These are phyloP conservation scores for Fremontodendron californicum DNA, from an alignment of 345 rosid genomes.

Conservation along the genomic window DNA sequence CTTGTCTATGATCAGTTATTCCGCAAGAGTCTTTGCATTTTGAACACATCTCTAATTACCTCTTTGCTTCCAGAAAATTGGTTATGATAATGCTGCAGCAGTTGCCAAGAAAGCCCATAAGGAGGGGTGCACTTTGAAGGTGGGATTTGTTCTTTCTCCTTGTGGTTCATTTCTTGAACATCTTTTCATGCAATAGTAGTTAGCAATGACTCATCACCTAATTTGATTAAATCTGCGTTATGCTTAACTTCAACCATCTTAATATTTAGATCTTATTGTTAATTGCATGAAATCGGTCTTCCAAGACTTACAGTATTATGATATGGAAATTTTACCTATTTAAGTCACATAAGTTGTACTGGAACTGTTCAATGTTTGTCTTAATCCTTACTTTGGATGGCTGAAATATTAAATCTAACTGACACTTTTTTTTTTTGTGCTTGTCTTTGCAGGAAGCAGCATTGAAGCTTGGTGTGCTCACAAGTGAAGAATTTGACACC, in stretches of 20 bases:
- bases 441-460: constrained; percentile 63
- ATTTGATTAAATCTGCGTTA: background rate
- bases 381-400: background rate
- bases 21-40: background rate
- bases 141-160: constrained; percentile 17
- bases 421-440: background rate
- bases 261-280: background rate
- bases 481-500: constrained; percentile 73
- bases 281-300: background rate
- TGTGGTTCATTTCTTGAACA: background rate
- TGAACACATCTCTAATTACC: too few species aligned
- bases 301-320: background rate
- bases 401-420: background rate
- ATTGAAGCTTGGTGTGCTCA: constrained; percentile 66
- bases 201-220: background rate
- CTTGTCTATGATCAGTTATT: background rate
- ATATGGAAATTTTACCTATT: background rate
- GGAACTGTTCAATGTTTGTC: background rate
- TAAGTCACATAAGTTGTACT: background rate
- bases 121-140: constrained; percentile 89
- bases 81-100: constrained; percentile 95
- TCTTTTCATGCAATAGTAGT: background rate
- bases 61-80: constrained; percentile 67
- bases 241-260: background rate
- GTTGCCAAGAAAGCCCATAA: constrained; percentile 97